Evolutionary conservation across 2,329 filamentous ascomycete species (phyloP), one percentile per base, ranked within the genome.

Genomic region (Venturia asperata): DNA sequence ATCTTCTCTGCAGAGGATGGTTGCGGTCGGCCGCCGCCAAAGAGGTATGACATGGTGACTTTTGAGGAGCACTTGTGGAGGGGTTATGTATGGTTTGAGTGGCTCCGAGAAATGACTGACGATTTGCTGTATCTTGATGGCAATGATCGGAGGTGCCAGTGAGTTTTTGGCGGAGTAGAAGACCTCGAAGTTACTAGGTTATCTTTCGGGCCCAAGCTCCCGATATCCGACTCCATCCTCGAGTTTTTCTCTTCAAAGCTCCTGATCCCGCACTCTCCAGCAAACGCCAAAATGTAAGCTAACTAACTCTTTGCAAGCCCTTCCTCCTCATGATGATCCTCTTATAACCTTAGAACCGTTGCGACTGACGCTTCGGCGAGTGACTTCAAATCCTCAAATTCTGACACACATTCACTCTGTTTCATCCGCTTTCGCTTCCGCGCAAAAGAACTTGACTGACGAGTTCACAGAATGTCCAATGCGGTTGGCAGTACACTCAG

Each of bases 1-100:
- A 99, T 94, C 85, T 97, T 99, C 83, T 97, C 90, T 78, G 91
- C 92, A 74, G 92, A 96, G 69, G 91, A 89, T 76, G 92, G 89
- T 81, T 97, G 91, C 68, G 91, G 90, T 70, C 86, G 82, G 66
- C 80, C 81, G 73, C 83, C 82, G 75, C 88, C 85, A 75, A 88
- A 88, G 71, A 90, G 84, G 81, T 89, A 88, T 69, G 87, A 89
- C 87, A 90, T 90, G 64, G 71, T 83, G 76, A 49, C 13, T n/a
- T 56, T 47, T 10, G 39, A 21, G 17, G 52, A 10, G 56, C n/a
- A 49, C 24, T 9, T 9, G 62, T 24, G 37, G 39, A 6, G 30
- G 5, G 27, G 43, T 39, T 39, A 42, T 47, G n/a, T 41, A 19
- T 43, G 60, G 7, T 61, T 27, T 61, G 60, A 42, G 11, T 11